Conservation (phyloP, 176 grass and related monocot genomes). For the Eragrostis nindensis region DNA sequence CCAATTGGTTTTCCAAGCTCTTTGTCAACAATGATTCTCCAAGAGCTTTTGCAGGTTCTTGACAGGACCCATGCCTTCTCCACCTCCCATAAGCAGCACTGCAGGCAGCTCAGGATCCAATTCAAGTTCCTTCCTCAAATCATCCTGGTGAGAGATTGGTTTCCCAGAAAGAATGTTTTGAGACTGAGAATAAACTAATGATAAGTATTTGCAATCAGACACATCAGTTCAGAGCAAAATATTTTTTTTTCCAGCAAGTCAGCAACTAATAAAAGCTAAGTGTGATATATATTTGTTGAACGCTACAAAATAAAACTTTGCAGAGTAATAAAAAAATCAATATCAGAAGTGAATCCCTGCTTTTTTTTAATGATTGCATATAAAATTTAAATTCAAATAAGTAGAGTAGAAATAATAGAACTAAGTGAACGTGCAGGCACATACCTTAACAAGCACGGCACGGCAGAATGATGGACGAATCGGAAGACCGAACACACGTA, state of each 20-base stretch:
- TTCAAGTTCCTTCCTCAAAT: slow-evolving; percentile 82
- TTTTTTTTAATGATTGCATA: not conserved
- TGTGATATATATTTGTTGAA: not conserved
- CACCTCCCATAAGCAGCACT: slow-evolving; percentile 94
- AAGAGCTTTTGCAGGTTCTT: slow-evolving; percentile 92
- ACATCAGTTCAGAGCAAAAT: not conserved
- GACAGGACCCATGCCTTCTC: slow-evolving; percentile 99
- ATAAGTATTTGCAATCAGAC: slow-evolving; percentile 2
- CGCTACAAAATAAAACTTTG: not conserved
- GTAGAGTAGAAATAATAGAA: not conserved
- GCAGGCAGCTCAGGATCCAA: slow-evolving; percentile 89
- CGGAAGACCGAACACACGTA: slow-evolving; percentile 86
- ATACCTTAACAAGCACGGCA: slow-evolving; percentile 91
- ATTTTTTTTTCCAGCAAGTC: slow-evolving; percentile 9
- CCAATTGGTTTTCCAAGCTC: slow-evolving; percentile 81
- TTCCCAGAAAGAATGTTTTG: not conserved
- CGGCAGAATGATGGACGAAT: slow-evolving; percentile 95
- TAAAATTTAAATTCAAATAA: not conserved
- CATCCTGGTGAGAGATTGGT: slow-evolving; percentile 52
- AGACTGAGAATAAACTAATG: not conserved
- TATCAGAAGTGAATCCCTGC: not conserved
- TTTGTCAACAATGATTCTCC: slow-evolving; percentile 76
- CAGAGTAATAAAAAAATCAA: not conserved
- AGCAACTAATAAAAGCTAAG: not conserved
- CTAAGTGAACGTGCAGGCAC: not conserved